Evolutionary conservation across 2,329 filamentous ascomycete genomes (phyloP).

Genomic region (Bipolaris gigantea): DNA sequence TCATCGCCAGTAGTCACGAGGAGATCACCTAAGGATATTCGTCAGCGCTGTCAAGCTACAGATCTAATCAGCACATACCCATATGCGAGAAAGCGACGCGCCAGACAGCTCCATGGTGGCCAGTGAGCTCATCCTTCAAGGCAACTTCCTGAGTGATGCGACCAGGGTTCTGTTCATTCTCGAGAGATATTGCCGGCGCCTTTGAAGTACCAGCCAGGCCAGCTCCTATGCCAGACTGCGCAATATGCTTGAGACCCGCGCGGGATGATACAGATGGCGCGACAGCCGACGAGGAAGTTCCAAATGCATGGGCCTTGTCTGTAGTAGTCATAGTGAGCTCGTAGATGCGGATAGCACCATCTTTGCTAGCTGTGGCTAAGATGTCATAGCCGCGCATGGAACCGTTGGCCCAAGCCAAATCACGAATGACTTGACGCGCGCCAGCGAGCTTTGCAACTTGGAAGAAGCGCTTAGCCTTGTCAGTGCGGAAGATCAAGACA

Average conservation of each 20-base stretch:
- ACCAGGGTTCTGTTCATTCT: slow-evolving; percentile 62
- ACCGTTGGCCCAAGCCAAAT: slow-evolving; percentile 89
- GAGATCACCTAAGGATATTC: slow-evolving; percentile 64
- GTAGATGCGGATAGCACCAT: slow-evolving; percentile 88
- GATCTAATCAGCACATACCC: slow-evolving; percentile 36
- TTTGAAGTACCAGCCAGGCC: slow-evolving; percentile 52
- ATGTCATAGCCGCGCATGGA: slow-evolving; percentile 89
- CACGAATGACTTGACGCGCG: slow-evolving; percentile 77
- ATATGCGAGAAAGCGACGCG: slow-evolving; percentile 65
- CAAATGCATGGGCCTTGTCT: slow-evolving; percentile 42
- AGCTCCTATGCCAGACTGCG: slow-evolving; percentile 57
- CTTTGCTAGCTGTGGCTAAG: slow-evolving; percentile 88
- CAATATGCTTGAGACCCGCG: slow-evolving; percentile 33
- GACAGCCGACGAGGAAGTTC: slow-evolving; percentile 22
- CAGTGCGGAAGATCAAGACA: slow-evolving; percentile 81
- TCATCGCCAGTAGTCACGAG: slow-evolving; percentile 77
- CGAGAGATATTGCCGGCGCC: slow-evolving; percentile 53
- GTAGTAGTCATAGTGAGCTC: slow-evolving; percentile 66
- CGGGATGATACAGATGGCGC: slow-evolving; percentile 29
- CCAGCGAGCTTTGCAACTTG: slow-evolving; percentile 74
- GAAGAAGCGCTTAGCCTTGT: slow-evolving; percentile 77
- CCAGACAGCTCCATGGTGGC: slow-evolving; percentile 73
- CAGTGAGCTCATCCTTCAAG: slow-evolving; percentile 68
- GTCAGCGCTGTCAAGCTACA: slow-evolving; percentile 7
- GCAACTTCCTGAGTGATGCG: slow-evolving; percentile 65